A percentile compares a stretch with the other conserved stretches of the same genome.
Evolutionary conservation across 371 early-diverging fungal species (phyloP).

Genomic region (Blakeslea trispora): DNA sequence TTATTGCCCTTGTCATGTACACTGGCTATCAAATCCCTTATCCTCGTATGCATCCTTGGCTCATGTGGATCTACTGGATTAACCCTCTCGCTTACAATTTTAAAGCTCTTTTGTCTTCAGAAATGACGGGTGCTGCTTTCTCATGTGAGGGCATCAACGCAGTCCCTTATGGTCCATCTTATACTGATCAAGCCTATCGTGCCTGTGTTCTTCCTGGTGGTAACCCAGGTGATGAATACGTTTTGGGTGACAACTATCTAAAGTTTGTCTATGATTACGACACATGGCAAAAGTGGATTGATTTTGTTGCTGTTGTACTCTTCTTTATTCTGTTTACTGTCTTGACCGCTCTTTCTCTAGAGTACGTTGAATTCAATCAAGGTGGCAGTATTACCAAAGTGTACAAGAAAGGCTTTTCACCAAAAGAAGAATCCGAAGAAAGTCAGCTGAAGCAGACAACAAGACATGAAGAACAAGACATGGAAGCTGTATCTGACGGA

Average conservation of each 20-base stretch:
- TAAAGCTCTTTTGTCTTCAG: constrained; percentile 71
- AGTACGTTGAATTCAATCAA: constrained; percentile 48
- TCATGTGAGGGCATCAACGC: constrained; percentile 52
- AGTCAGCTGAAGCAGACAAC: constrained; percentile 22
- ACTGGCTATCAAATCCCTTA: constrained; percentile 68
- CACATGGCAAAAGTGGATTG: constrained; percentile 48
- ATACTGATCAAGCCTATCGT: constrained; percentile 56
- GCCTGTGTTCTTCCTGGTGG: constrained; percentile 66
- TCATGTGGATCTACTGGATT: constrained; percentile 75
- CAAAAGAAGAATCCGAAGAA: constrained; percentile 22
- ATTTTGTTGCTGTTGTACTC: constrained; percentile 52
- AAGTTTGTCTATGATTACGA: background rate
- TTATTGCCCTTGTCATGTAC: constrained; percentile 61
- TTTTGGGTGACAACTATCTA: constrained; percentile 64
- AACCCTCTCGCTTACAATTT: constrained; percentile 73
- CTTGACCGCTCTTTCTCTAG: constrained; percentile 52
- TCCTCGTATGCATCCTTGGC: constrained; percentile 67
- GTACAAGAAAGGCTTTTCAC: constrained; percentile 45
- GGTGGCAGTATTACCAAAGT: constrained; percentile 54
- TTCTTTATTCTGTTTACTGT: constrained; percentile 56
- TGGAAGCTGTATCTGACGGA: constrained; percentile 37
- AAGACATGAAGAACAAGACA: constrained; percentile 21
- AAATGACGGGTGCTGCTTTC: constrained; percentile 64
- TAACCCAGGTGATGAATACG: constrained; percentile 49
- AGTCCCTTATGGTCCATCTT: constrained; percentile 62